These are phyloP conservation scores for Colletotrichum tanaceti DNA, from an alignment of 2,329 filamentous ascomycete genomes.

Conservation along the genomic window DNA sequence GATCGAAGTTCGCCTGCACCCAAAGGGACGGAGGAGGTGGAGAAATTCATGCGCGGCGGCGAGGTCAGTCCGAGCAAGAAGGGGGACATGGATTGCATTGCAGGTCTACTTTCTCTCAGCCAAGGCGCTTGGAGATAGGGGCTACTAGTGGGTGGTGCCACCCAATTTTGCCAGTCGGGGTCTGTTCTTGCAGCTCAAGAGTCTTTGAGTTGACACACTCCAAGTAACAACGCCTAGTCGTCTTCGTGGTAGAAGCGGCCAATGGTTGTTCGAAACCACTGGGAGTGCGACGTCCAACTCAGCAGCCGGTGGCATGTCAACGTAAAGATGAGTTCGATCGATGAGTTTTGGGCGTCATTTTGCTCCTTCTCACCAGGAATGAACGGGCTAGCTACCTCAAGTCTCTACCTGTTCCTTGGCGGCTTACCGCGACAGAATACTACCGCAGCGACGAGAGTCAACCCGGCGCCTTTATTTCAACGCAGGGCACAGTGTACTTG, in stretches of 20 bases:
- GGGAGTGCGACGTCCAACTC: background rate
- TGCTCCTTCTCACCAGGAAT: background rate
- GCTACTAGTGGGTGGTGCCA: conserved; percentile 23
- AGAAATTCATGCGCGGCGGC: conserved; percentile 76
- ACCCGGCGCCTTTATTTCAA: too few species aligned
- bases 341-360: background rate
- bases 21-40: conserved; percentile 68
- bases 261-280: background rate
- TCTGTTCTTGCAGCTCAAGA: background rate
- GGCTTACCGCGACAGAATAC: background rate
- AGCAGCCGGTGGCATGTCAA: background rate
- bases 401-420: background rate
- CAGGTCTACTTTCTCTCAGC: conserved; percentile 87
- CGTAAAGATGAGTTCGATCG: background rate
- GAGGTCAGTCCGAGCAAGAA: conserved; percentile 77
- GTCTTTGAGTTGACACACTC: background rate
- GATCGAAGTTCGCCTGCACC: conserved; percentile 45
- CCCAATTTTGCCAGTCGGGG: too few species aligned
- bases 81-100: conserved; percentile 87
- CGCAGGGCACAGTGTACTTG: background rate
- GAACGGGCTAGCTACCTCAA: background rate
- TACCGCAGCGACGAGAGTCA: background rate
- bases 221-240: background rate
- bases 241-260: conserved; percentile 3
- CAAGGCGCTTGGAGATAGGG: conserved; percentile 87